These are phyloP conservation scores for Amphichorda felina DNA, from an alignment of 2,329 filamentous ascomycete genomes.

Conservation along the genomic window DNA sequence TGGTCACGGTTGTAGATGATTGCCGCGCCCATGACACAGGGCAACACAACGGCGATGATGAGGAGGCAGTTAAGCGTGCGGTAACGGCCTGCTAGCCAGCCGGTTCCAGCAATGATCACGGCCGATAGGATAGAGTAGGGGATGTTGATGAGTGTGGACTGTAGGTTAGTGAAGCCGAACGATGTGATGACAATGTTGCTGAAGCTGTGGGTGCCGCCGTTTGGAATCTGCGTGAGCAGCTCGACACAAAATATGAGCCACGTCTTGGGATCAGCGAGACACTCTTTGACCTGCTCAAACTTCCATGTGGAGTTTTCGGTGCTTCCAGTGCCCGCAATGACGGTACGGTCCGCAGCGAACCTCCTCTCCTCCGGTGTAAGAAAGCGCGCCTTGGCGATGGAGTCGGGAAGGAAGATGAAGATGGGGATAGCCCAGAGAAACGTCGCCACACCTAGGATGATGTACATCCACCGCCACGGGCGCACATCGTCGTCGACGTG, in stretches of 20 bases:
- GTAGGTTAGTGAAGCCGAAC: conserved; percentile 41
- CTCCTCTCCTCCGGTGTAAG: conserved; percentile 38
- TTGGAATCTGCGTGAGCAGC: conserved; percentile 45
- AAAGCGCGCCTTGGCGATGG: conserved; percentile 43
- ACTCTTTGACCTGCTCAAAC: conserved; percentile 39
- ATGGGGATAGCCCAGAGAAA: conserved; percentile 38
- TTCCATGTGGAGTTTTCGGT: conserved; percentile 36
- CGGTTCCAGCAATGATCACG: conserved; percentile 31
- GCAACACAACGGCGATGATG: conserved; percentile 34
- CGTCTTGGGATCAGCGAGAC: conserved; percentile 44
- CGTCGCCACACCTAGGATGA: conserved; percentile 37
- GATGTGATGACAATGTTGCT: conserved; percentile 43
- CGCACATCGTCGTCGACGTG: conserved; percentile 29
- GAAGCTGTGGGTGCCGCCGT: conserved; percentile 49
- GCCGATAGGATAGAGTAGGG: conserved; percentile 43
- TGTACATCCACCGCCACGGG: conserved; percentile 48
- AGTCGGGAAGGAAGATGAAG: conserved; percentile 36
- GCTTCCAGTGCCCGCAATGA: conserved; percentile 36
- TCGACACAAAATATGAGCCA: conserved; percentile 45
- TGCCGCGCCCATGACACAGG: conserved; percentile 38
- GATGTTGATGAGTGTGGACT: conserved; percentile 45
- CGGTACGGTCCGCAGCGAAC: conserved; percentile 32
- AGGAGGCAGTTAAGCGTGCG: conserved; percentile 39
- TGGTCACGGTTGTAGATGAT: conserved; percentile 35
- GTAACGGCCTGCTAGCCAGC: conserved; percentile 38